Base-by-base conservation (phyloP, 169 alveolate genomes). In the Plasmodium malariae region DNA sequence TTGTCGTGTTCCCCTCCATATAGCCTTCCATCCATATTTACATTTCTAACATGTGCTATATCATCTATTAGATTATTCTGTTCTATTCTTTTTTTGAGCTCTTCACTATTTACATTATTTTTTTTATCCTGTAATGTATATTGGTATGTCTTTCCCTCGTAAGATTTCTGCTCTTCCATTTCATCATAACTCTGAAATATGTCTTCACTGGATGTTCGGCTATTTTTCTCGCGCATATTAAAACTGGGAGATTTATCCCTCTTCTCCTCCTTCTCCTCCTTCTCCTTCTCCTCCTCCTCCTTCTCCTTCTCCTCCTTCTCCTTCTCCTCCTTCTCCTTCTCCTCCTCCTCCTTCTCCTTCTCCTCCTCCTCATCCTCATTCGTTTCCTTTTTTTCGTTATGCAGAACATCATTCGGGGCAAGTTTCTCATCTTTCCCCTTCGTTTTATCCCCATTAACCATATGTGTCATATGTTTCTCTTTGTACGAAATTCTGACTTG, bases 171-270 rank as follows among this genome's bases (percentile, higher is more conserved):
- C 6, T 48, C 34, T 55, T 78, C 89, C n/a, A 12, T 45, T 78
- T 78, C 89, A 24, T 63, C 76, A 19, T 45, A 78, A 55, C 76
- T 78, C 30, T 78, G 69, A 55, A 78, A 63, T 1, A 63, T 24
- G 37, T 78, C 89, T 6, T 21, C 76, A 40, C 67, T 78, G 54
- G 67, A 28, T 12, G 57, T 9, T 12, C n/a, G 68, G 34, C 55
- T 76, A 36, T 40, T 63, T 1, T 59, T 36, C 12, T 17, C 68
- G 9, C 32, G 17, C 12, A 48, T 48, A 0, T n/a, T 14, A 48
- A 48, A 48, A 26, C 32, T 48, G 37, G 74, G 74, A 28, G 74
- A 11, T 67, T 67, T 28, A 21, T 28, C n/a, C n/a, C n/a, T n/a
- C n/a, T n/a, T n/a, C n/a, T n/a, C n/a, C n/a, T n/a, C n/a, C n/a